A percentile compares a stretch with the other conserved stretches of the same genome.
Evolutionary conservation across 768 basidiomycete species (phyloP).

Genomic region (Lactarius quietus): DNA sequence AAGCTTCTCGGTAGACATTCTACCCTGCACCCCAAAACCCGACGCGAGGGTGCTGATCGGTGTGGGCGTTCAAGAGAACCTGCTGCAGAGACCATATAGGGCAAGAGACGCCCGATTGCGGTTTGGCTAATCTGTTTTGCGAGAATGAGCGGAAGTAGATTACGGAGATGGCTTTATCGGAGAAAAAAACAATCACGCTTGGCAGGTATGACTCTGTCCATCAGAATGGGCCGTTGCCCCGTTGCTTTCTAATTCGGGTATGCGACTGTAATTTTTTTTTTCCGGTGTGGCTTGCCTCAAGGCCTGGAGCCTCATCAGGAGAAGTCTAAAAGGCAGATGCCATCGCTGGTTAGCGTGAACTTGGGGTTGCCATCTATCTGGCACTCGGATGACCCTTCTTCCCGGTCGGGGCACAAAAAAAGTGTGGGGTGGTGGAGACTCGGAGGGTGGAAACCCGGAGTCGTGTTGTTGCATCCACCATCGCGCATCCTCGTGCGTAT

Average conservation of each 20-base stretch:
- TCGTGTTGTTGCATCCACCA: background rate
- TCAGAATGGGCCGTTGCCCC: conserved; percentile 1
- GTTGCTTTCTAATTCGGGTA: background rate
- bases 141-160: background rate
- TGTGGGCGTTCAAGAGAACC: conserved; percentile 13
- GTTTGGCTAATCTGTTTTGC: background rate
- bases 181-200: background rate
- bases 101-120: conserved; percentile 1
- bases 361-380: background rate
- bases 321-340: conserved; percentile 5
- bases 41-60: conserved; percentile 19
- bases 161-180: conserved; percentile 10
- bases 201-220: background rate
- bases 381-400: background rate
- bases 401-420: background rate
- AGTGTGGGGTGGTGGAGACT: background rate
- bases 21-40: conserved; percentile 22
- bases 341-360: background rate
- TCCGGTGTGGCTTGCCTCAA: background rate
- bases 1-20: conserved; percentile 19
- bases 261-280: background rate
- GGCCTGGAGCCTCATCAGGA: conserved; percentile 8
- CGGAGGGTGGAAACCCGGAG: background rate
- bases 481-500: conserved; percentile 2
- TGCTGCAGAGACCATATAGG: background rate